Conservation (phyloP, 352 stramenopile genomes). For the Phytophthora nicotianae region DNA sequence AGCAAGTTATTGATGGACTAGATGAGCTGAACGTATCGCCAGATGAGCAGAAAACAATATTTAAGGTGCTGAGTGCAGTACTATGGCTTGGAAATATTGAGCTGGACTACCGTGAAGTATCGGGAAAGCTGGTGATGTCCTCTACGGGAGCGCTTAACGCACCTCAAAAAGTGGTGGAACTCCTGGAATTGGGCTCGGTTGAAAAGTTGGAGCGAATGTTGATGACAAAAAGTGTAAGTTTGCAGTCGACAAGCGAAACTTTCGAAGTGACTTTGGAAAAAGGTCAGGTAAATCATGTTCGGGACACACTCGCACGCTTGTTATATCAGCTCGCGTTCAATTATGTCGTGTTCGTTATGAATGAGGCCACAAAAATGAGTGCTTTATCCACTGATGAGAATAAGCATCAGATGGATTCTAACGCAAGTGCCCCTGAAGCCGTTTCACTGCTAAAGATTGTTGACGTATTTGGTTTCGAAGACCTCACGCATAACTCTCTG, state of each 20-base stretch:
- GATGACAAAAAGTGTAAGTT: conserved; percentile 46
- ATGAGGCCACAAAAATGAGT: conserved; percentile 44
- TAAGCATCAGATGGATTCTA: conserved; percentile 3
- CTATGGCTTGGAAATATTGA: conserved; percentile 77
- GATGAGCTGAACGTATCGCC: conserved; percentile 45
- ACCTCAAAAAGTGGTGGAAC: conserved; percentile 33
- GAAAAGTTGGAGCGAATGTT: conserved; percentile 46
- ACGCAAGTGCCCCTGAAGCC: conserved; percentile 2
- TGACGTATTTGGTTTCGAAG: conserved; percentile 81
- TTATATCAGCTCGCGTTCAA: conserved; percentile 63
- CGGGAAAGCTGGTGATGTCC: conserved; percentile 38
- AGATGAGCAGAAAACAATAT: conserved; percentile 55
- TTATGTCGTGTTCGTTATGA: conserved; percentile 53
- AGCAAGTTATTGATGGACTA: conserved; percentile 59
- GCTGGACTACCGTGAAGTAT: conserved; percentile 34
- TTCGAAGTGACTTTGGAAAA: conserved; percentile 62
- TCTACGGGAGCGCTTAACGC: conserved; percentile 15
- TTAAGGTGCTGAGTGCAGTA: conserved; percentile 66
- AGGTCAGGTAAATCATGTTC: conserved; percentile 47
- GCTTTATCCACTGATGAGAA: background rate
- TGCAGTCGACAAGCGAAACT: conserved; percentile 54
- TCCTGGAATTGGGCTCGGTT: conserved; percentile 42
- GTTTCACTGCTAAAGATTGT: conserved; percentile 53
- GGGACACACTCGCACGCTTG: conserved; percentile 63
- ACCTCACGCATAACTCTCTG: conserved; percentile 67